Evolutionary conservation across 108 stramenopile genomes (phyloP).

Genomic region (Schizochytrium sp.): DNA sequence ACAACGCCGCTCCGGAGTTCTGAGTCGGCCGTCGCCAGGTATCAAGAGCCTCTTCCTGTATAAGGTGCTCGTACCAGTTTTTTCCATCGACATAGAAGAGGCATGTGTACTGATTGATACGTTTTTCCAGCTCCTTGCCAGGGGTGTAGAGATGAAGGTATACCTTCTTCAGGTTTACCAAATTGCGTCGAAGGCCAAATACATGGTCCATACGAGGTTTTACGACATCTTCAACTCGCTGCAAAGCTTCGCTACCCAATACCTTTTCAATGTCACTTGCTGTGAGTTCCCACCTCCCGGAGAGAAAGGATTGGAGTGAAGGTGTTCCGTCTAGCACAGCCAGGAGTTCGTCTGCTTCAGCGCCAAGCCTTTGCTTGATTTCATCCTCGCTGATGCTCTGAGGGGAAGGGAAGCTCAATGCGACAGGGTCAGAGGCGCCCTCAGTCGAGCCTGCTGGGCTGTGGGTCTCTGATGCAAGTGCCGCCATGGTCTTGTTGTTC

Average conservation of each 20-base stretch:
- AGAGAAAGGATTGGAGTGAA: conserved; percentile 1
- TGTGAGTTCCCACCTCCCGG: conserved; percentile 32
- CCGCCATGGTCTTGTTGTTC: too few relatives aligned
- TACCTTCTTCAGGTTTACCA: conserved; percentile 36
- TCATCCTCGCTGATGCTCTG: background rate
- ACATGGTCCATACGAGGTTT: conserved; percentile 13
- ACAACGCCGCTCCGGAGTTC: background rate
- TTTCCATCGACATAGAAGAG: conserved; percentile 32
- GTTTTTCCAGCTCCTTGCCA: conserved; percentile 21
- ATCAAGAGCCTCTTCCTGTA: conserved; percentile 12
- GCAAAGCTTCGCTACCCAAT: background rate
- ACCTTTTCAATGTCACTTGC: background rate
- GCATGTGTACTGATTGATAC: conserved; percentile 8
- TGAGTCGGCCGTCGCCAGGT: background rate
- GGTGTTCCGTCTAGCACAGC: conserved; percentile 18
- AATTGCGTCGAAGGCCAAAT: conserved; percentile 11
- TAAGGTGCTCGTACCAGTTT: conserved; percentile 39
- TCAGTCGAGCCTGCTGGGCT: too few relatives aligned
- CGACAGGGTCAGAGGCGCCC: too few relatives aligned
- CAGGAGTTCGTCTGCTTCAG: background rate
- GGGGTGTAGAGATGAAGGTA: conserved; percentile 20
- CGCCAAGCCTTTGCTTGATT: background rate
- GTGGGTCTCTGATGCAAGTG: too few relatives aligned
- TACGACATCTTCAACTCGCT: background rate
- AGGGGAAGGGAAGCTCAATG: too few relatives aligned